Evolutionary conservation across 192 early-diverging fungal species (phyloP).

Genomic region (Coemansia erecta): DNA sequence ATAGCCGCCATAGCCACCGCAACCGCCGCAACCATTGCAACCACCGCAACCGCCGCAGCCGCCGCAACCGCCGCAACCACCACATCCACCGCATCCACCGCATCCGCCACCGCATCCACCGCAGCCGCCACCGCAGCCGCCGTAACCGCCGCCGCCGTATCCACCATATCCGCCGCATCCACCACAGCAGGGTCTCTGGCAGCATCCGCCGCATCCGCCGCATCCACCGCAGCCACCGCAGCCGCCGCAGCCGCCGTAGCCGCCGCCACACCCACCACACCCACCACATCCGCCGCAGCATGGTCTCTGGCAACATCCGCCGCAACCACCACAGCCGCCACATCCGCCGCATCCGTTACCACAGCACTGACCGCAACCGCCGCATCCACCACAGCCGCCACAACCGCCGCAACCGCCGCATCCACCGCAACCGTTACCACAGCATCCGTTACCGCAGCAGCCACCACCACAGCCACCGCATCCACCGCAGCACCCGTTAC

Average conservation of each 20-base stretch:
- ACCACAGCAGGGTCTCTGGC: constrained; percentile 16
- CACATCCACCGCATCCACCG: neutral
- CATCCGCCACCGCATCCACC: constrained; percentile 9
- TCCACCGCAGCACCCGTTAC: constrained; percentile 18
- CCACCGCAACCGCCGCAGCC: no score
- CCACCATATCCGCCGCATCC: constrained; percentile 13
- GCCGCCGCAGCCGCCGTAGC: constrained; percentile 26
- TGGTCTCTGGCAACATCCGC: constrained; percentile 4
- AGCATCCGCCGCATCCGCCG: constrained; percentile 10
- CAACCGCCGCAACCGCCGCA: constrained; percentile 19
- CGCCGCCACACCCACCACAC: constrained; percentile 14
- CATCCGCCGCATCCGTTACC: constrained; percentile 16
- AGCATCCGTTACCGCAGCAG: constrained; percentile 28
- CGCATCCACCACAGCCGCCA: constrained; percentile 7
- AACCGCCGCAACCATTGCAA: no score
- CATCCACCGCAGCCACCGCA: constrained; percentile 5
- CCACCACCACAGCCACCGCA: constrained; percentile 18
- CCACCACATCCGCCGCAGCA: constrained; percentile 23
- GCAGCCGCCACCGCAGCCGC: constrained; percentile 10
- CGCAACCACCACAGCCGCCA: constrained; percentile 12
- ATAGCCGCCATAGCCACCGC: constrained; percentile 4
- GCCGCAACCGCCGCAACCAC: constrained; percentile 14
- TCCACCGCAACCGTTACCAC: constrained; percentile 5
- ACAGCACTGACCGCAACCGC: constrained; percentile 13
- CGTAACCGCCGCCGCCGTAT: constrained; percentile 23